A percentile compares a stretch with the other conserved stretches of the same genome.
phyloP scores from a whole-genome alignment of 163 green algal genomes.

The Chloromonas sp. region DNA sequence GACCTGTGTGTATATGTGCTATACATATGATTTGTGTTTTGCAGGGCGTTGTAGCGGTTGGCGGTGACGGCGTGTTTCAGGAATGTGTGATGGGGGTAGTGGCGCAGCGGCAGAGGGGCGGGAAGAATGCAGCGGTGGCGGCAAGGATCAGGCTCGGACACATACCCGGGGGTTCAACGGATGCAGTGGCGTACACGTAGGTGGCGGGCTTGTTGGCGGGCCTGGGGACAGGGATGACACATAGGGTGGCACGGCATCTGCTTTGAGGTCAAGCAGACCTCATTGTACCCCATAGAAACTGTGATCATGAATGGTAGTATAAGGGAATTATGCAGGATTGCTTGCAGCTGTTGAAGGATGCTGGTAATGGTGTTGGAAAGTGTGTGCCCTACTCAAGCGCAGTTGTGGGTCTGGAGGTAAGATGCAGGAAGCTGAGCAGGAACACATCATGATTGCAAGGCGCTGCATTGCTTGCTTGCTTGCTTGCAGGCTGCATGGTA shows the following conservation, averaged over 20 bases:
- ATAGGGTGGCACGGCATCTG: neutral
- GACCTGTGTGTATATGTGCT: neutral
- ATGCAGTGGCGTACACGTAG: constrained; percentile 81
- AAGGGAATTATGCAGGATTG: no score
- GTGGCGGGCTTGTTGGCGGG: neutral
- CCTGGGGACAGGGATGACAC: neutral
- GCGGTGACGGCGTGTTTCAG: constrained; percentile 68
- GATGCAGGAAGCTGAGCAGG: no score
- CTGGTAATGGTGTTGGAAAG: no score
- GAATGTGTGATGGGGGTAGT: constrained; percentile 75
- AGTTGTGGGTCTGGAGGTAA: no score
- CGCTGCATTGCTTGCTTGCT: neutral
- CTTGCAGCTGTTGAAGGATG: no score
- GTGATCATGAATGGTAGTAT: neutral
- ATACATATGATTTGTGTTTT: neutral
- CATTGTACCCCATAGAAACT: neutral
- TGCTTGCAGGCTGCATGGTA: constrained; percentile 65
- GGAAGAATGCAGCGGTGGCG: constrained; percentile 5
- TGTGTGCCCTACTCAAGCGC: no score
- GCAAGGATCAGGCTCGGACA: constrained; percentile 53
- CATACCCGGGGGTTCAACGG: constrained; percentile 85
- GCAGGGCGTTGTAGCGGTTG: constrained; percentile 44
- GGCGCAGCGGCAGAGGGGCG: constrained; percentile 15
- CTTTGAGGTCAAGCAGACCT: neutral
- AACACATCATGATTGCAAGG: no score